Percentiles rank a stretch among this genome's conserved stretches.
Evolutionary conservation across 352 stramenopile species (phyloP).

Genomic region (Phytophthora kernoviae): DNA sequence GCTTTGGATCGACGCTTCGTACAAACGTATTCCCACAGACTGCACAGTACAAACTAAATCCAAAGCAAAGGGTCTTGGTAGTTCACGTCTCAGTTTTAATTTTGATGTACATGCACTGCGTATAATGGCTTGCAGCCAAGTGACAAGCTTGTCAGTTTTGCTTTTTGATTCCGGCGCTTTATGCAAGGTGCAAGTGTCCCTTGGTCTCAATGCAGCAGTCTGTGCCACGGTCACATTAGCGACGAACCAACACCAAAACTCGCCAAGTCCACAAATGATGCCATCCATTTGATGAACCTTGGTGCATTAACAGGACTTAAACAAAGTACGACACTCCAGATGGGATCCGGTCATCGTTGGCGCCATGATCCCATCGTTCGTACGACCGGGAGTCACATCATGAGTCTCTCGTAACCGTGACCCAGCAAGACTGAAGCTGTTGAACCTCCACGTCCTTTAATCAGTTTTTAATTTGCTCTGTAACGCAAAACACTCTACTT

Average conservation of each 20-base stretch:
- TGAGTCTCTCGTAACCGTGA: not conserved
- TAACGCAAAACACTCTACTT: not conserved
- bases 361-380: conserved; percentile 8
- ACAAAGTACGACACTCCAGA: conserved; percentile 16
- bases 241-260: not conserved
- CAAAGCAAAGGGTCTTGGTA: too few relatives aligned
- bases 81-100: too few relatives aligned
- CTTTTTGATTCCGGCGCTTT: too few relatives aligned
- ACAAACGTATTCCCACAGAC: not conserved
- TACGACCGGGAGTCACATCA: conserved; percentile 8
- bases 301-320: conserved; percentile 13
- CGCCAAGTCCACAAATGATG: conserved; percentile 1
- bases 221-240: not conserved
- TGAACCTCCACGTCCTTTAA: not conserved
- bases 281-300: conserved; percentile 9
- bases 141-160: too few relatives aligned
- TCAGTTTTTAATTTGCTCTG: conserved; percentile 16
- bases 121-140: too few relatives aligned
- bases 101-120: too few relatives aligned
- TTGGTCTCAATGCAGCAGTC: too few relatives aligned
- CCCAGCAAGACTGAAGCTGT: not conserved
- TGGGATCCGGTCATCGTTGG: conserved; percentile 10
- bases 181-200: too few relatives aligned
- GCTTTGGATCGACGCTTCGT: conserved; percentile 8
- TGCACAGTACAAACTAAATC: too few relatives aligned